Conservation (phyloP, 2,329 filamentous ascomycete genomes). For the Ploettnerulaceae sp. region DNA sequence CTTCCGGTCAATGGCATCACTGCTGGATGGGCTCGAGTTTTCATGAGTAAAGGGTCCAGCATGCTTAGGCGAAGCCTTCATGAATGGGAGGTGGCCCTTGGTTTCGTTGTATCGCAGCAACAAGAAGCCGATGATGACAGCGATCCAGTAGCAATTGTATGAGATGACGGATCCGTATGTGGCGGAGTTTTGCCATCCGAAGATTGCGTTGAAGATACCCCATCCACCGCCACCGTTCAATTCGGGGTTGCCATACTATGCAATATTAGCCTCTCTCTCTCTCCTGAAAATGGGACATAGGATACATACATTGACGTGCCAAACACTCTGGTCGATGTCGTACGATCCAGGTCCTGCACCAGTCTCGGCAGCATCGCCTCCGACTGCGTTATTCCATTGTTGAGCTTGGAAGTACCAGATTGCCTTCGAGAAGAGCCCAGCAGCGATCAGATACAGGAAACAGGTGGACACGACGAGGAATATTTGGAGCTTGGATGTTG, state of each 20-base stretch:
- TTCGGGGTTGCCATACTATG: conserved; percentile 71
- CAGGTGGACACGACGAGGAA: conserved; percentile 82
- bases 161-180: conserved; percentile 83
- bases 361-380: conserved; percentile 53
- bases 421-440: conserved; percentile 72
- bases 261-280: conserved; percentile 6
- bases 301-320: conserved; percentile 69
- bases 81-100: conserved; percentile 42
- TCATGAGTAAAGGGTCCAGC: too few relatives aligned
- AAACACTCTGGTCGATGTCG: conserved; percentile 71
- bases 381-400: conserved; percentile 49
- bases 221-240: conserved; percentile 71
- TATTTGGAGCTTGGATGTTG: conserved; percentile 61
- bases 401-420: conserved; percentile 72
- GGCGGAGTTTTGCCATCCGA: conserved; percentile 85
- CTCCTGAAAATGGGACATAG: background rate
- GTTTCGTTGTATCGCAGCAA: conserved; percentile 63
- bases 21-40: conserved; percentile 9
- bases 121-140: conserved; percentile 60
- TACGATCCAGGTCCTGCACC: conserved; percentile 70
- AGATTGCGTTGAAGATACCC: conserved; percentile 81
- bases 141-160: conserved; percentile 85
- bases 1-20: conserved; percentile 1
- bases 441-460: conserved; percentile 77
- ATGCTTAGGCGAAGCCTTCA: too few relatives aligned